Evolutionary conservation across 805 yeast species (phyloP).

Genomic region (Ogataea nitratoaversa): DNA sequence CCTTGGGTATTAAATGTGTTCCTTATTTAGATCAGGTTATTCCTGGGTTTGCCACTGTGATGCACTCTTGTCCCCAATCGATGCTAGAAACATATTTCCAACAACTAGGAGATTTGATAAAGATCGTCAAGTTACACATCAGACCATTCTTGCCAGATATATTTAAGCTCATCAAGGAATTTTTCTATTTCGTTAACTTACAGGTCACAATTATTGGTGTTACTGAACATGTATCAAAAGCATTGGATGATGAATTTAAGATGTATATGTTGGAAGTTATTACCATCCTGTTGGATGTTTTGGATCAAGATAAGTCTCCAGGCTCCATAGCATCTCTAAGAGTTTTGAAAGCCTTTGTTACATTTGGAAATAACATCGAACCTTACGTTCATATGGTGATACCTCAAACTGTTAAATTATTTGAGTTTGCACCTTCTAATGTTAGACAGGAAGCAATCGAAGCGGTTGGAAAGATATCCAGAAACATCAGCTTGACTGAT

Average conservation of each 20-base stretch:
- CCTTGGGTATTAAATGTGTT: slow-evolving; percentile 83
- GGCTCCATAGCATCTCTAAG: slow-evolving; percentile 61
- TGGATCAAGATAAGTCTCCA: slow-evolving; percentile 67
- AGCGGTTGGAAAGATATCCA: slow-evolving; percentile 77
- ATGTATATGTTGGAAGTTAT: slow-evolving; percentile 73
- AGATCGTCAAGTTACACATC: slow-evolving; percentile 85
- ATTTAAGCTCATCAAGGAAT: slow-evolving; percentile 70
- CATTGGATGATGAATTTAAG: slow-evolving; percentile 91
- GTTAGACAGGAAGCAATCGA: slow-evolving; percentile 73
- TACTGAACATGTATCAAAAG: slow-evolving; percentile 77
- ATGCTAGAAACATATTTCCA: slow-evolving; percentile 86
- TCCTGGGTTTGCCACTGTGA: slow-evolving; percentile 81
- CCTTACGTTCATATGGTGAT: slow-evolving; percentile 82
- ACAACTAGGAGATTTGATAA: slow-evolving; percentile 74
- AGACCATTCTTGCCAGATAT: slow-evolving; percentile 77
- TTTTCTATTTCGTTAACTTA: slow-evolving; percentile 55
- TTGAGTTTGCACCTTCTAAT: slow-evolving; percentile 63
- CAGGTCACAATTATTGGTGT: slow-evolving; percentile 78
- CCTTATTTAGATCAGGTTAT: slow-evolving; percentile 84
- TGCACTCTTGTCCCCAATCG: slow-evolving; percentile 74
- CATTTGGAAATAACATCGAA: slow-evolving; percentile 83
- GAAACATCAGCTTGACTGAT: slow-evolving; percentile 68
- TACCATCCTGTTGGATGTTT: slow-evolving; percentile 67
- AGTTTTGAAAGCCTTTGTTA: slow-evolving; percentile 77
- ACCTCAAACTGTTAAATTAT: slow-evolving; percentile 79